Base-by-base conservation (phyloP, 768 basidiomycete genomes). In the Hysterangium stoloniferum region DNA sequence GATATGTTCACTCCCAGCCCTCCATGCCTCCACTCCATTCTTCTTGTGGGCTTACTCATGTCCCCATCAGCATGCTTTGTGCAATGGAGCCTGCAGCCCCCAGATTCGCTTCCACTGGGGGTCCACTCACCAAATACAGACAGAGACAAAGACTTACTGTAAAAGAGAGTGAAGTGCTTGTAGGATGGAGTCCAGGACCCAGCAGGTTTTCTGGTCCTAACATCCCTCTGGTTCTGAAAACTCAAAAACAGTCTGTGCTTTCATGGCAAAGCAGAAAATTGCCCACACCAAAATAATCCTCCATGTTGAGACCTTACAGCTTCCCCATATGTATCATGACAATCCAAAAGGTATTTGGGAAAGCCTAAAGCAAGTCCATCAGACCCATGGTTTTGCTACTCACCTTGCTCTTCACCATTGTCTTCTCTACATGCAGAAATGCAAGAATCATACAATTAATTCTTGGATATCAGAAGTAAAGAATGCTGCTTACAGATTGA, bases 301-400 rank as follows among this genome's bases (percentile, higher is more conserved):
- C 3, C 20, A 48, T 27, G 54, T 64, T 33, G 61, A 64, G 51
- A 56, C 20, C 31, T 53, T 45, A 20, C 65, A 66, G 52, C 56
- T 62, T 12, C 17, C 48, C 22, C 59, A 65, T 48, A 57, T 59
- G 28, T 40, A 28, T 5, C 28, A 50, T 22, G 20, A 20, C 19
- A 53, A 60, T 52, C 55, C 62, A 12, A 7, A 19, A 25, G 48
- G 52, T n/a, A 50, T 66, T 35, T 66, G 63, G 64, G 43, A 55
- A 9, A 51, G 19, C 19, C 59, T 67, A 13, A 22, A 45, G 15
- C 32, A 33, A 8, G 54, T 67, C n/a, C 66, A 66, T 48, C 58
- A 54, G 19, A 56, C 63, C 1, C 56, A 56, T 32, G 62, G 65
- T n/a, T 61, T 66, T 36, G 62, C 54, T 6, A 63, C 58, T 12